These are phyloP conservation scores for Exophiala sp. DNA, from an alignment of 2,329 filamentous ascomycete genomes.

Conservation along the genomic window DNA sequence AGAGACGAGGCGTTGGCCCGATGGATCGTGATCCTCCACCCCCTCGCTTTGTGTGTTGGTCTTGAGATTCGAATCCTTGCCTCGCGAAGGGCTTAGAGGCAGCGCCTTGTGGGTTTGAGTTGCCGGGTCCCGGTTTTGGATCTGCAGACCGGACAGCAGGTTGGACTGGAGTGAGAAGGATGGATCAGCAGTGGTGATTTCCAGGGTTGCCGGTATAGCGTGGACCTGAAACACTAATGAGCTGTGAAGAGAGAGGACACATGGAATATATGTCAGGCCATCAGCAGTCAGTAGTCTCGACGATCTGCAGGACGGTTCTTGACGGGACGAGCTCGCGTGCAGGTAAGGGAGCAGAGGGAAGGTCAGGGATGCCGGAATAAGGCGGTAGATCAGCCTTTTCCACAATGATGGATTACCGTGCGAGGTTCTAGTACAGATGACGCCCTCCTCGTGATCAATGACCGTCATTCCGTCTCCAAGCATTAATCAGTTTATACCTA, in stretches of 20 bases:
- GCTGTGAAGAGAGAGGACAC: slow-evolving; percentile 3
- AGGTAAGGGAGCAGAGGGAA: not conserved
- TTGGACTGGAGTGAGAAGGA: not conserved
- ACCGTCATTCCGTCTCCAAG: too few relatives aligned
- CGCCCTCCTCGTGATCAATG: too few relatives aligned
- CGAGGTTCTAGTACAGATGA: too few relatives aligned
- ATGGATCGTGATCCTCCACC: not conserved
- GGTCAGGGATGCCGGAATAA: not conserved
- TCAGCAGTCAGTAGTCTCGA: not conserved
- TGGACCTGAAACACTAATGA: slow-evolving; percentile 10
- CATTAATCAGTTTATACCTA: too few relatives aligned
- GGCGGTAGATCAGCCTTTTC: not conserved
- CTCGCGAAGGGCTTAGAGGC: not conserved
- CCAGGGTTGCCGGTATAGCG: slow-evolving; percentile 3
- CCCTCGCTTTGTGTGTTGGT: not conserved
- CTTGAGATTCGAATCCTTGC: not conserved
- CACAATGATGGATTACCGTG: not conserved
- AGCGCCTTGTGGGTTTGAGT: not conserved
- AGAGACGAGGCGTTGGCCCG: not conserved
- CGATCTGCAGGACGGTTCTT: not conserved
- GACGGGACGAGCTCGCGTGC: too few relatives aligned
- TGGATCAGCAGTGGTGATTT: slow-evolving; percentile 7
- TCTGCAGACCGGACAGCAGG: slow-evolving; percentile 1
- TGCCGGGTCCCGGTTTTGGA: slow-evolving; percentile 6
- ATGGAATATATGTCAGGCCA: slow-evolving; percentile 6